Base-by-base conservation (phyloP, 345 rosid genomes). In the Zanthoxylum bungeanum region DNA sequence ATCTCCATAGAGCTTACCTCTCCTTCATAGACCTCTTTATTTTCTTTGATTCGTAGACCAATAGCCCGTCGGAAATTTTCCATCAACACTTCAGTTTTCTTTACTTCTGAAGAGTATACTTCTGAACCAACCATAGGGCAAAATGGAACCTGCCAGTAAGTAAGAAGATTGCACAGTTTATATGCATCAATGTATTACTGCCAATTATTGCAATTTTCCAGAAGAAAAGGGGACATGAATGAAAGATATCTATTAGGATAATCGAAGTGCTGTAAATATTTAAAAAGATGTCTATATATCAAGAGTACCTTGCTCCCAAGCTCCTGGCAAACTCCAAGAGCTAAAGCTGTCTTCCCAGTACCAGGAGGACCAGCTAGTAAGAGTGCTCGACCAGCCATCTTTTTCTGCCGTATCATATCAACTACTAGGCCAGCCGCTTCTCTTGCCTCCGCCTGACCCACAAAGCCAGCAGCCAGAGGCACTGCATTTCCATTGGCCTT, bases 121-220 rank as follows among this genome's bases (percentile, higher is more conserved):
- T 95, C 99, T 16, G 99, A 95, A 62, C 99, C 98, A 49, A 95
- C 97, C 99, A 95, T 95, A 56, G 98, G 99, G 76, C 99, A 95
- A 73, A 95, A 95, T 0, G 99, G 99, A 78, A 95, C 97, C 98
- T 93, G 67, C 79, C 81, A 58, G 72, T 12, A 70, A 74, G 47
- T n/a, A 65, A 25, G 52, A 49, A 34, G 62, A 25, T 37, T 7
- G 24, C 11, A 30, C 46, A 33, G 11, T 39, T 36, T 0, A 60
- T 49, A 21, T 21, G 11, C 63, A 22, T 24, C 0, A 5, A 76
- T 3, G 12, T 53, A 9, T 22, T 9, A 60, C 49, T 3, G 68
- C 21, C 27, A 68, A 27, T 47, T 33, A 19, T 37, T 40, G 33
- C 51, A 62, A 64, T 34, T 60, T 31, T 55, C 22, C 55, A 71